These are phyloP conservation scores for Aspergillus mulundensis DNA, from an alignment of 495 filamentous ascomycete genomes.

Conservation along the genomic window DNA sequence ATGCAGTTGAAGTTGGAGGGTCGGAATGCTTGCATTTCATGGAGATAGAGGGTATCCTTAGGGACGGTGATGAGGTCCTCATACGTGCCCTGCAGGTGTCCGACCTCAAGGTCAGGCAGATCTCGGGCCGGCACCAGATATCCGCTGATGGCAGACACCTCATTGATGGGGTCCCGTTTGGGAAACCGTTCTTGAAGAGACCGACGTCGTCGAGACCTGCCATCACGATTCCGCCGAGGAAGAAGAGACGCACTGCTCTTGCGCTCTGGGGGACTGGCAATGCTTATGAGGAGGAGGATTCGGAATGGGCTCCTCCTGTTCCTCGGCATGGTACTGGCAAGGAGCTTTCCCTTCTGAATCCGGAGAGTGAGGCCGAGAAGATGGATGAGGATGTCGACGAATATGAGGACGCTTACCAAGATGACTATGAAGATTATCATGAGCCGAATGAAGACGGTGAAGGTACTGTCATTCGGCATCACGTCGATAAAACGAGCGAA, in stretches of 20 bases:
- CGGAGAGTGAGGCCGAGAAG: slow-evolving; percentile 5
- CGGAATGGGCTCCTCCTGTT: slow-evolving; percentile 34
- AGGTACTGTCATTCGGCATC: slow-evolving; percentile 41
- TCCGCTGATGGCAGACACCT: slow-evolving; percentile 75
- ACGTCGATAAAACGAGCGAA: slow-evolving; percentile 26
- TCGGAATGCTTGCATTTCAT: slow-evolving; percentile 93
- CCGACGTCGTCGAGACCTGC: slow-evolving; percentile 55
- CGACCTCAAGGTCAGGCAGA: slow-evolving; percentile 68
- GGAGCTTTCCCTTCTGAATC: slow-evolving; percentile 16
- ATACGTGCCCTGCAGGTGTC: slow-evolving; percentile 75
- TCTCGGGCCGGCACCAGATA: slow-evolving; percentile 83
- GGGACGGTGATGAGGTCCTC: slow-evolving; percentile 79
- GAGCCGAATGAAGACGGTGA: slow-evolving; percentile 33
- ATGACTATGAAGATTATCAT: slow-evolving; percentile 23
- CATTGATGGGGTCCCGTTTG: slow-evolving; percentile 86
- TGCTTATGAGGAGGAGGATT: slow-evolving; percentile 32
- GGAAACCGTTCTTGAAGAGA: slow-evolving; percentile 61
- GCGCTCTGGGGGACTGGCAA: slow-evolving; percentile 30
- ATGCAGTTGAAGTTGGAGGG: slow-evolving; percentile 75
- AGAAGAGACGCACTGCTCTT: slow-evolving; percentile 56
- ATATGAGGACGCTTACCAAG: slow-evolving; percentile 12
- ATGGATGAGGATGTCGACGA: not conserved
- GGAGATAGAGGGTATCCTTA: slow-evolving; percentile 61
- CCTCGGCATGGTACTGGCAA: slow-evolving; percentile 14
- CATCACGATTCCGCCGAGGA: slow-evolving; percentile 71